Evolutionary conservation across 2,329 filamentous ascomycete species (phyloP), one percentile per base, ranked within the genome.

Genomic region (Cucurbitaria berberidis): DNA sequence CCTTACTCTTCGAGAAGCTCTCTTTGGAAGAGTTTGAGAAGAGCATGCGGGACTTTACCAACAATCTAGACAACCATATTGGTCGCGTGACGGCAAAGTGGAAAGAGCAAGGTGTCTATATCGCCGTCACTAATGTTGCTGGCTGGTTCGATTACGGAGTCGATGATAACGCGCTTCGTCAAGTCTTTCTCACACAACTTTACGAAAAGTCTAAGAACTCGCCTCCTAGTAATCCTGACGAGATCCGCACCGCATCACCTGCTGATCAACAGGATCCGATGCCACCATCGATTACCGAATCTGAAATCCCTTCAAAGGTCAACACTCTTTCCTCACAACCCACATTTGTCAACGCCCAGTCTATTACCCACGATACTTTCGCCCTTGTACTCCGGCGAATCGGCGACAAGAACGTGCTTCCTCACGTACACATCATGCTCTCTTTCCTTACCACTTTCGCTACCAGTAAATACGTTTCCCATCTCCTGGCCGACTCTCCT

Each of bases 361-460:
- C 60, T 0, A 75, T 87, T 30, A 74, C 76, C 1, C 73, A 76
- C 29, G 67, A 74, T 2, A 83, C 79, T 0, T 78, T 82, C 34
- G 60, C 72, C 3, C 68, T 84, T 1, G 78, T 83, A 1, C 76
- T 87, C 7, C 70, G 73, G 2, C 78, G 85, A 0, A 77, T 81
- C 24, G 82, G 81, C 0, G 86, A 89, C 39, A 75, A 79, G 2
- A 86, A 86, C 55, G 81, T 85, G 2, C 75, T 89, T 1, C 81
- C 86, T 0, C 89, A 85, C 63, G 64, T 89, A 0, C 87, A 90
- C 59, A 80, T 85, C 0, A 80, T 82, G 4, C 74, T 91, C 22
- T 81, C 84, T 0, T 89, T 89, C 60, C 66, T 90, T 81, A 72
- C 67, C 52, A 13, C 70, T 76, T 16, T 68, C 84, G 56, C 67